Conservation (phyloP, 371 early-diverging fungal genomes). For the Mortierella sp. region DNA sequence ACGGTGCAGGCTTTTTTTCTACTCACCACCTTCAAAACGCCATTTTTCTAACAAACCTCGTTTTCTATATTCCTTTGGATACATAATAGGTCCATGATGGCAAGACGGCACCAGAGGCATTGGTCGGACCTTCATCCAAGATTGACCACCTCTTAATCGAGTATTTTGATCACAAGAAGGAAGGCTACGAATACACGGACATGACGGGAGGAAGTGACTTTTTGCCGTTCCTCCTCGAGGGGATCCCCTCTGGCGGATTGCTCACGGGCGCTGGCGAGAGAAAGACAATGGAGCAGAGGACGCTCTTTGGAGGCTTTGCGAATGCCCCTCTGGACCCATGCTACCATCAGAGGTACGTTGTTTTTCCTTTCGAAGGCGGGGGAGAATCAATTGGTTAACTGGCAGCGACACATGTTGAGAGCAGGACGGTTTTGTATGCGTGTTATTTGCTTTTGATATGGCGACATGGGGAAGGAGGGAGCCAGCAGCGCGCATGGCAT, state of each 20-base stretch:
- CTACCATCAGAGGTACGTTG: constrained; percentile 64
- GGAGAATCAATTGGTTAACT: not conserved
- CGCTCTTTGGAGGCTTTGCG: constrained; percentile 77
- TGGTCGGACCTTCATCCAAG: constrained; percentile 58
- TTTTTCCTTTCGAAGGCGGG: no score
- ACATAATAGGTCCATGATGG: constrained; percentile 60
- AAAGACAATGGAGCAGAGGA: constrained; percentile 71
- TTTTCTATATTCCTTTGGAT: not conserved
- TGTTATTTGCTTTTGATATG: constrained; percentile 11
- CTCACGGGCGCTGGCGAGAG: constrained; percentile 75
- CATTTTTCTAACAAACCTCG: not conserved
- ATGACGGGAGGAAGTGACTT: constrained; percentile 58
- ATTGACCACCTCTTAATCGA: constrained; percentile 72
- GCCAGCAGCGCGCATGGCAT: not conserved
- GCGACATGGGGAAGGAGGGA: not conserved
- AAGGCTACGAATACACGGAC: constrained; percentile 43
- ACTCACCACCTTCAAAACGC: not conserved
- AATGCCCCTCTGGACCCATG: constrained; percentile 76
- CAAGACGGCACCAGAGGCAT: constrained; percentile 55
- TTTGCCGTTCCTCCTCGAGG: constrained; percentile 56
- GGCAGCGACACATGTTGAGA: not conserved
- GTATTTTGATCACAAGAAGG: constrained; percentile 62
- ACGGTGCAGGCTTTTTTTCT: not conserved
- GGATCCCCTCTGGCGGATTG: constrained; percentile 67
- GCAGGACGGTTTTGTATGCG: not conserved